Evolutionary conservation across 2,329 filamentous ascomycete species (phyloP), one percentile per base, ranked within the genome.

Genomic region (Fusarium sp.): DNA sequence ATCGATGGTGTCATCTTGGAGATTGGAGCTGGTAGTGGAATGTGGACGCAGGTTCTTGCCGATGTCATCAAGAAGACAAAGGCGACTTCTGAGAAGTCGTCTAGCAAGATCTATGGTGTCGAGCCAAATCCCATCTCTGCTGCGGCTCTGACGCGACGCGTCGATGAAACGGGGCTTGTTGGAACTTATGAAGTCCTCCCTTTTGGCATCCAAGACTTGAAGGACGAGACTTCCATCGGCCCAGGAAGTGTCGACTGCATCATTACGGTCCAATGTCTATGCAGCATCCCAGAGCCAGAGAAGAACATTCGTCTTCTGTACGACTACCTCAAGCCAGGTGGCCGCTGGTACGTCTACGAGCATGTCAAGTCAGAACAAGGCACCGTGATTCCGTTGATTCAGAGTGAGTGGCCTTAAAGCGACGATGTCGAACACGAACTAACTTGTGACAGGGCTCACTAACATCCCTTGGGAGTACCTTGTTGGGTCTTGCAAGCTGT

Each of bases 281-380:
- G 59, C 29, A 62, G 59, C 6, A 62, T 62, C 20, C 59, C 59
- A 0, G 59, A 62, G 29, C 59, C 59, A 16, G 59, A 62, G 41
- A 35, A 62, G 16, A 62, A 62, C 29, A 48, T 62, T n/a, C 41
- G 59, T 16, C 31, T 62, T 50, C 41, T 62, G 14, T 62, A 62
- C 22, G 14, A 62, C 10, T 62, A 62, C 9, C 59, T 62, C 14
- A 62, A 62, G 43, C 29, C 41, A 0, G 59, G 59, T 11, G 59
- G 59, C 22, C 59, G 59, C 16, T 62, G 59, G 59, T 62, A 48
- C 16, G 59, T 62, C 27, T 62, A 62, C 18, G 59, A 62, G 6
- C 59, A 62, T 20, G 43, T 62, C 6, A 62, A 62, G 11, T 43
- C 59, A 1, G 59, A 62, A 5, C 41, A 31, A 6, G 59, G 59